Conservation (phyloP, 2,329 filamentous ascomycete species). For the Scopulariopsis brevicaulis region DNA sequence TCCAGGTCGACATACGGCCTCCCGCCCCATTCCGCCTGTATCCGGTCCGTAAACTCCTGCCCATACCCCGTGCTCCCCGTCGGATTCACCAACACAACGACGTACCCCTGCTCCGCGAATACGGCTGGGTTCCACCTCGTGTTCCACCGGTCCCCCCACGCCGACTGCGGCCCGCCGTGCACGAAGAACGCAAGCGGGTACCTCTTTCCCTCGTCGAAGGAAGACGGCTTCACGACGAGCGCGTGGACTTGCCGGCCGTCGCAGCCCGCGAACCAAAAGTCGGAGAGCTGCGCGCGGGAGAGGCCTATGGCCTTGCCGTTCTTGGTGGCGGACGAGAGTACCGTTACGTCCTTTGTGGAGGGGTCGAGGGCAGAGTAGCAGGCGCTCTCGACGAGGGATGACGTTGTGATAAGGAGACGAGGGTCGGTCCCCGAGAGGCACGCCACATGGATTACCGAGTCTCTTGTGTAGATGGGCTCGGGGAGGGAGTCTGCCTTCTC, state of each 20-base stretch:
- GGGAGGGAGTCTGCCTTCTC: slow-evolving; percentile 35
- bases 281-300: slow-evolving; percentile 48
- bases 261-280: slow-evolving; percentile 36
- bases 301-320: slow-evolving; percentile 57
- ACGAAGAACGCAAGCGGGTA: slow-evolving; percentile 74
- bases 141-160: slow-evolving; percentile 67
- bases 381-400: slow-evolving; percentile 61
- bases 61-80: slow-evolving; percentile 79
- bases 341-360: slow-evolving; percentile 17
- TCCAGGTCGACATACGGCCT: slow-evolving; percentile 75
- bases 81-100: slow-evolving; percentile 72
- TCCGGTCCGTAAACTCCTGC: slow-evolving; percentile 64
- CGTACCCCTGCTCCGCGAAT: slow-evolving; percentile 79
- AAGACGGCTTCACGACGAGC: slow-evolving; percentile 49
- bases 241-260: slow-evolving; percentile 57
- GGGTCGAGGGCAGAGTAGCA: slow-evolving; percentile 51
- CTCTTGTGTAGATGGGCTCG: slow-evolving; percentile 35
- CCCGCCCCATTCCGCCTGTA: slow-evolving; percentile 74
- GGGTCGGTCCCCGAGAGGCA: slow-evolving; percentile 24
- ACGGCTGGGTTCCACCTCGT: slow-evolving; percentile 79
- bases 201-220: slow-evolving; percentile 57
- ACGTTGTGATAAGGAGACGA: slow-evolving; percentile 54
- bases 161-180: slow-evolving; percentile 72
- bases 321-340: slow-evolving; percentile 54
- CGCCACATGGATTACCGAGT: slow-evolving; percentile 39